Conservation (phyloP, 139 green algal genomes). For the Tetraselmis chui region DNA sequence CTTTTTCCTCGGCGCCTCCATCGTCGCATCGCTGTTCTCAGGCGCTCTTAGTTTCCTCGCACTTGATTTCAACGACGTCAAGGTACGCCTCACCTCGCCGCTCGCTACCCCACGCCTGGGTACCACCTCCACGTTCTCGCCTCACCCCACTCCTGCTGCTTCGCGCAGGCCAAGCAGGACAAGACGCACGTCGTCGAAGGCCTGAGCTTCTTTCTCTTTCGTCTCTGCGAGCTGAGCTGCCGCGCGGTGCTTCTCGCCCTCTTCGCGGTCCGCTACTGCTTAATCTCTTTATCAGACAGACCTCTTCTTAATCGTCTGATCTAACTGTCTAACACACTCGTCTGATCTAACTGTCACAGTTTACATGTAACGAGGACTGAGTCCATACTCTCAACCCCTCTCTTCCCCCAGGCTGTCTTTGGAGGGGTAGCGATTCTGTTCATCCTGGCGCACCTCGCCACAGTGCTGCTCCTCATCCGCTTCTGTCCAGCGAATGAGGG, state of each 20-base stretch:
- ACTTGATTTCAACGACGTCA: constrained; percentile 19
- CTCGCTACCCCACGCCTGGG: no score
- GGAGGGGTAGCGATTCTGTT: neutral
- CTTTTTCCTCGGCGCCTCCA: constrained; percentile 6
- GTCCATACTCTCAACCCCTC: no score
- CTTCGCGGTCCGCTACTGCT: constrained; percentile 7
- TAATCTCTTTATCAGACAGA: constrained; percentile 4
- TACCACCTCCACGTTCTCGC: no score
- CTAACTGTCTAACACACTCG: no score
- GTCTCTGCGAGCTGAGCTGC: constrained; percentile 5
- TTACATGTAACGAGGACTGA: no score
- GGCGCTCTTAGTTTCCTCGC: constrained; percentile 4
- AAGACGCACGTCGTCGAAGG: constrained; percentile 8
- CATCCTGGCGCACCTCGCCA: constrained; percentile 1
- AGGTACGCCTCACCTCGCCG: neutral
- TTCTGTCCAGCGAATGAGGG: constrained; percentile 8
- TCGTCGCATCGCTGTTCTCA: constrained; percentile 9
- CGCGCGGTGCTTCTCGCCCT: constrained; percentile 10
- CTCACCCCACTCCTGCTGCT: no score
- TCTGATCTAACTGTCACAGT: no score
- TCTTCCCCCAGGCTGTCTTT: neutral
- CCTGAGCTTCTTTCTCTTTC: constrained; percentile 8
- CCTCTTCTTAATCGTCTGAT: constrained; percentile 8
- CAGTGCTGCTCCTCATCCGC: constrained; percentile 14
- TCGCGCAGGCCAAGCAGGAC: constrained; percentile 1